Evolutionary conservation across 2,329 filamentous ascomycete genomes (phyloP).

Genomic region (Trichoderma brevicompactum): DNA sequence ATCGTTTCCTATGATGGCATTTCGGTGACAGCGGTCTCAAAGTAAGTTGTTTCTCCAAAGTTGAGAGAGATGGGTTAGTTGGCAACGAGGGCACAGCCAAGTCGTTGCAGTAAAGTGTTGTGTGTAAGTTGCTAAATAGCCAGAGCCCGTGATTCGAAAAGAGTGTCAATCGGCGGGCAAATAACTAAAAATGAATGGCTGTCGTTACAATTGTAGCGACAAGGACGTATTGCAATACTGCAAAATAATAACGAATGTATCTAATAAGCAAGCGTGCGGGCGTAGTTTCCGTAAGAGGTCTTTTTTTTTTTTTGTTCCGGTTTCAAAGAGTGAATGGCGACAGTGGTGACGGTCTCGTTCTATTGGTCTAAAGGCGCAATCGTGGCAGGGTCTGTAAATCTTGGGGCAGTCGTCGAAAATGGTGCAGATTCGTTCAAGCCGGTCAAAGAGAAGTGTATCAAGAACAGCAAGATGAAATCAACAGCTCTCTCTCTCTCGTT

Average conservation of each 20-base stretch:
- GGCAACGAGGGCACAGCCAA: slow-evolving; percentile 22
- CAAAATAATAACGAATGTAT: slow-evolving; percentile 19
- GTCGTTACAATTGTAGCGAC: slow-evolving; percentile 20
- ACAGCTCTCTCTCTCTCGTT: slow-evolving; percentile 39
- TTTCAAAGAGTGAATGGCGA: slow-evolving; percentile 24
- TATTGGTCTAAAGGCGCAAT: slow-evolving; percentile 12
- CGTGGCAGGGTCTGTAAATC: slow-evolving; percentile 4
- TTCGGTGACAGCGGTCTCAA: slow-evolving; percentile 24
- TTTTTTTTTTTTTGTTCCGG: not conserved
- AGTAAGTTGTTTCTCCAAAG: not conserved
- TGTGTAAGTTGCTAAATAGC: slow-evolving; percentile 2
- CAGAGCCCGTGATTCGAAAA: slow-evolving; percentile 15
- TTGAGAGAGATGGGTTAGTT: slow-evolving; percentile 1
- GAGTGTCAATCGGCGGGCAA: slow-evolving; percentile 13
- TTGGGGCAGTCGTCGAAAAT: slow-evolving; percentile 17
- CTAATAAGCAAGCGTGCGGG: slow-evolving; percentile 11
- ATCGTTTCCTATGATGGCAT: slow-evolving; percentile 33
- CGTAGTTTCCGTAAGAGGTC: not conserved
- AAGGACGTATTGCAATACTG: slow-evolving; percentile 13
- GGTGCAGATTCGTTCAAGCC: slow-evolving; percentile 12
- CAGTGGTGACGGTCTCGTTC: slow-evolving; percentile 12
- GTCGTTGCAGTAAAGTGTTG: slow-evolving; percentile 7
- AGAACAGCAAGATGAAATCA: slow-evolving; percentile 10
- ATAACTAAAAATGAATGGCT: slow-evolving; percentile 23
- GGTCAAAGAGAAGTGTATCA: slow-evolving; percentile 6